Conservation (phyloP, 495 filamentous ascomycete species). For the Chaetomium fimeti region DNA sequence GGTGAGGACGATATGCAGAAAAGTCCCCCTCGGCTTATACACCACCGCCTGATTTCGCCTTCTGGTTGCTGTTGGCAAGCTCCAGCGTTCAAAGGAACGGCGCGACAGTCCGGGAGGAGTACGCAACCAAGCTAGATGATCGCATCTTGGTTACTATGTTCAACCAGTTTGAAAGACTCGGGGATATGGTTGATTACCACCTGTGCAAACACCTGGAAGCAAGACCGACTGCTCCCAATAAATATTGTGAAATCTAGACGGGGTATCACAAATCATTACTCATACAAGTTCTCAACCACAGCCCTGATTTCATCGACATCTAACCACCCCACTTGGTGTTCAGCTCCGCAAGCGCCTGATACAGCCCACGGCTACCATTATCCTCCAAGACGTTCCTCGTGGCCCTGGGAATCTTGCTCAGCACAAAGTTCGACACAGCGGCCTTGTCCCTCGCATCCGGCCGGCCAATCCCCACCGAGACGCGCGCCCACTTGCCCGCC, state of each 20-base stretch:
- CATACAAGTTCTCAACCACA: not conserved
- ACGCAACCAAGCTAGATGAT: too few species aligned
- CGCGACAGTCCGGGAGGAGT: too few species aligned
- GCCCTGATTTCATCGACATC: not conserved
- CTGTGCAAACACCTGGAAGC: too few species aligned
- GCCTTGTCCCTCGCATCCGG: constrained; percentile 56
- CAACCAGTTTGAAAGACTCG: too few species aligned
- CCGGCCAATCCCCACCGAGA: constrained; percentile 73
- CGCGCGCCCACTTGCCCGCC: constrained; percentile 38
- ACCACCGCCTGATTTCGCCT: too few species aligned
- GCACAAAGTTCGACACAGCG: constrained; percentile 65
- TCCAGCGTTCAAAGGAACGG: too few species aligned
- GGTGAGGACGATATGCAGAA: too few species aligned
- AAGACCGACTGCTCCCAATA: too few species aligned
- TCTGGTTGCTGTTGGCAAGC: too few species aligned
- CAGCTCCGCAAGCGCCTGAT: constrained; percentile 51
- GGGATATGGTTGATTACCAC: too few species aligned
- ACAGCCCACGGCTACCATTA: constrained; percentile 50
- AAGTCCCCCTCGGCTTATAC: too few species aligned
- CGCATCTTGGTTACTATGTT: too few species aligned
- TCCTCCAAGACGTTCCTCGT: constrained; percentile 52
- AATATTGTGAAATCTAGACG: not conserved
- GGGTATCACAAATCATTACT: constrained; percentile 18
- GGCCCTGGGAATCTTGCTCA: constrained; percentile 56
- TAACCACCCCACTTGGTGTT: constrained; percentile 37